Base-by-base conservation (phyloP, 2,329 filamentous ascomycete species). In the Hymenoscyphus fraxineus region DNA sequence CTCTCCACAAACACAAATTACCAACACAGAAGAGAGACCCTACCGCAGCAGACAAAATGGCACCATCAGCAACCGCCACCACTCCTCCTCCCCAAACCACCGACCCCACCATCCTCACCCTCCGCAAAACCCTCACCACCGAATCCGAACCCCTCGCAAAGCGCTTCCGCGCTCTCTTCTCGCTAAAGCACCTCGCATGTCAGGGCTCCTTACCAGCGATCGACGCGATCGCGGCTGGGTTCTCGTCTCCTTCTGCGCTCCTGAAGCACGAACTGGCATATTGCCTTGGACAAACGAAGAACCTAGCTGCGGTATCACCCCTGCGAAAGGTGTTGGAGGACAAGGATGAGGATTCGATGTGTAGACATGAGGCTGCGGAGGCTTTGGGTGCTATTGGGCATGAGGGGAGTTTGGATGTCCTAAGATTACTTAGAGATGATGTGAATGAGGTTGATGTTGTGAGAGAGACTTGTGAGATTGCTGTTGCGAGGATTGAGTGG, bases 211-310 rank as follows among this genome's bases (percentile, higher is more conserved):
- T 90, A 70, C 83, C 88, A 64, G 93, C 95, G 54, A 99, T 99
- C 71, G 93, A 88, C 63, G 93, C 95, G 55, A 99, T 99, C 71
- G 93, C 94, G 2, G 92, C 93, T 7, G 94, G 83, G 1, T 95
- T 99, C 72, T 73, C 81, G 0, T 96, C 94, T 2, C 88, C 91
- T 0, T 98, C 94, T 4, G 94, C 92, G 2, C 83, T 98, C 9
- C 82, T 98, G 58, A 98, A 98, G 81, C 95, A 99, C 78, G 95
- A 99, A 77, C 84, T 99, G 59, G 95, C 95, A 32, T 99, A 99
- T 80, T 99, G 95, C 75, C 85, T 99, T 2, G 95, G 95, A 7
- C 95, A 99, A 79, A 94, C 91, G 1, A 88, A 88, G 64, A 92
- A 97, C 75, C 78, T 83, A 60, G 88, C 88, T 57, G 90, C 93